Conservation (phyloP, 23 red algal species). For the Gracilaria domingensis region DNA sequence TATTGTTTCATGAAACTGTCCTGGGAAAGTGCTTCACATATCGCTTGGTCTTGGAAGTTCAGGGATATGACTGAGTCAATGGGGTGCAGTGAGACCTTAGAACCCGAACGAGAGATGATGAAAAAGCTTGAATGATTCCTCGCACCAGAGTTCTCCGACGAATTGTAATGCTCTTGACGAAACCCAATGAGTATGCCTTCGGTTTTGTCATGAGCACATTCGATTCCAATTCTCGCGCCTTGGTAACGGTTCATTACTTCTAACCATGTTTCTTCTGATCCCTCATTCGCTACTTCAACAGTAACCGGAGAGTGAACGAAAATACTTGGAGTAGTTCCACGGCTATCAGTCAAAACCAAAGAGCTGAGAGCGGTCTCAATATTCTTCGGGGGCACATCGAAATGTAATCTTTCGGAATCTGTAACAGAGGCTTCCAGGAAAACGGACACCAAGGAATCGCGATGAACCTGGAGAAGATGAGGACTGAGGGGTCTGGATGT, state of each 20-base stretch:
- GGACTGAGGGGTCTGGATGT: not conserved
- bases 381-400: not conserved
- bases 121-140: not conserved
- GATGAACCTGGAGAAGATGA: not conserved
- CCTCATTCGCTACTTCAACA: not conserved
- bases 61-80: not conserved
- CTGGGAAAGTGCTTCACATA: not conserved
- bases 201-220: not conserved
- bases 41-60: not conserved
- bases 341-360: not conserved
- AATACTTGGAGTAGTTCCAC: not conserved
- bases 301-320: not conserved
- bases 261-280: not conserved
- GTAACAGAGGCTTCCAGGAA: not conserved
- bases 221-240: not conserved
- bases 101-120: not conserved
- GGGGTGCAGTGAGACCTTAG: not conserved
- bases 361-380: not conserved
- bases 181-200: not conserved
- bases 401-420: not conserved
- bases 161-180: not conserved
- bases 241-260: not conserved
- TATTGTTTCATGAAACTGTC: not conserved
- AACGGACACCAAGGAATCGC: not conserved
- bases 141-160: not conserved